Base-by-base conservation (phyloP, 2,329 filamentous ascomycete genomes). In the Monilinia fructigena region DNA sequence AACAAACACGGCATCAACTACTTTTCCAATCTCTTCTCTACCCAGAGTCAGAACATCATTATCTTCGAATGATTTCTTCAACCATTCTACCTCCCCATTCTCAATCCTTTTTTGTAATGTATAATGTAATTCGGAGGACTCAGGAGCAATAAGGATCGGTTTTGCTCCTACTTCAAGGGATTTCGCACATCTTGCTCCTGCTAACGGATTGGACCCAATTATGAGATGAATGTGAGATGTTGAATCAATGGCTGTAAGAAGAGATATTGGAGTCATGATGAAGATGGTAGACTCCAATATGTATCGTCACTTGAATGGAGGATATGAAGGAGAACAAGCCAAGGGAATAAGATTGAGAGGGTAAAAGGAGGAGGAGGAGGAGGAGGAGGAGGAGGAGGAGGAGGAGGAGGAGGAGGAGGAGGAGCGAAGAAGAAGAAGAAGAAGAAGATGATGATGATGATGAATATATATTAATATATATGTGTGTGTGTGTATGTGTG, bases 1-100 rank as follows among this genome's bases (percentile, higher is more conserved):
- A 48, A 98, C 88, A 77, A 98, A 98, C 50, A 99, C 95, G 65
- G 91, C 90, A 77, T 99, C 95, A 20, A 97, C 94, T 5, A 96
- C 86, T 64, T 80, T 75, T 69, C 86, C 88, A 12, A 97, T 88
- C 67, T 96, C 92, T 52, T 86, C 83, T 62, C 95, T 85, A n/a
- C 95, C 95, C 2, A 97, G 80, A 1, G 82, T 86, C 52, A 87
- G 87, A 63, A 97, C 78, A 75, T 97, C 90, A 0, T 80, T 79
- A 48, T 94, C 89, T 61, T 85, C 77, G 72, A 97, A 96, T 0
- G 80, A 75, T 67, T 86, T 85, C 71, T 83, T 81, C 40, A 88
- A 74, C 89, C 90, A 92, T 70, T 84, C 78, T 7, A 93, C 84
- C 68, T 86, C 80, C 66, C 86, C 86, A 14, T 85, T 83, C 65